Base-by-base conservation (phyloP, 106 monocot species). In the Narthecium ossifragum region DNA sequence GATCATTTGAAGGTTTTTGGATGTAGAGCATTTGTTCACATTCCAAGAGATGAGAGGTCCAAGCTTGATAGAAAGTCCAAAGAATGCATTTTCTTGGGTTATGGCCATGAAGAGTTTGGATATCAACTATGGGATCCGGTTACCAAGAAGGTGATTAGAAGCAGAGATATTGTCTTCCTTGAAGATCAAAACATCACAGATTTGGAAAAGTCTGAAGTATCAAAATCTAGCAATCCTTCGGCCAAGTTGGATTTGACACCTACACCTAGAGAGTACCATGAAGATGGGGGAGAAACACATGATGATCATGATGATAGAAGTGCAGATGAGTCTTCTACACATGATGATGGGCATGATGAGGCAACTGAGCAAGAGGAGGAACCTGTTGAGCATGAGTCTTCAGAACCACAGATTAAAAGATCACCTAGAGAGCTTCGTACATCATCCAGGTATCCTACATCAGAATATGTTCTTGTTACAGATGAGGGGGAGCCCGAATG, bases 81-180 rank as follows among this genome's bases (percentile, higher is more conserved):
- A 23, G 15, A n/a, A 37, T 64, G 51, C 33, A 51, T 64, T 8
- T 51, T 64, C 25, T 22, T 60, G 23, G 59, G 39, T 11, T 60
- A 60, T 60, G 23, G 10, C 4, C 59, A 60, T 40, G 22, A 60
- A 8, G 39, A 55, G 39, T 64, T 64, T 25, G 49, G 64, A 9
- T 51, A 64, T 36, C n/a, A 6, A n/a, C 23, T 34, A 2, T 34
- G 29, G 0, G 51, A 64, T 51, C 50, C 34, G 14, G 24, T 51
- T 37, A 8, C 51, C 23, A 33, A 34, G 34, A 64, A 52, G 18
- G 23, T 59, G 17, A 36, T 64, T 14, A 50, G 27, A 50, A 51
- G 50, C 20, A n/a, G 33, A 23, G 51, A 64, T 64, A 21, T 51
- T 0, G 10, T 51, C 24, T 51, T 51, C 34, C 24, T 52, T 24